Conservation (phyloP, 768 basidiomycete species). For the Chalciporus sphaerocephalus region DNA sequence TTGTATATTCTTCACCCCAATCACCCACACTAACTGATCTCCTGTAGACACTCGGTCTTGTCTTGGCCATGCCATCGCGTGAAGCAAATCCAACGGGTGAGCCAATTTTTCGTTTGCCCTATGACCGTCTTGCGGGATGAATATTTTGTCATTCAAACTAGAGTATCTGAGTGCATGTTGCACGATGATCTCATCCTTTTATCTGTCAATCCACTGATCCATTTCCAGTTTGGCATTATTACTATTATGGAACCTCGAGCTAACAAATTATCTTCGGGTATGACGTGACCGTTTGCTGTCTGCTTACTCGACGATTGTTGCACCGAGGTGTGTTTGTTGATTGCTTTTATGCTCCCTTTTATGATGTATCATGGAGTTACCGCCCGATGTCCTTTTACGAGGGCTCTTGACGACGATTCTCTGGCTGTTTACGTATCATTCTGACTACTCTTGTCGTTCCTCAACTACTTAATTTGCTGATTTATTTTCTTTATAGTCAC, state of each 20-base stretch:
- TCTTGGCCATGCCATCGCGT: background rate
- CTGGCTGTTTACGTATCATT: constrained; percentile 69
- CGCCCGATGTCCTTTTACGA: constrained; percentile 58
- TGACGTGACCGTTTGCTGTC: background rate
- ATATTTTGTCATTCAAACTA: constrained; percentile 73
- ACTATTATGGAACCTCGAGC: constrained; percentile 1
- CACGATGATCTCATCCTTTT: constrained; percentile 62
- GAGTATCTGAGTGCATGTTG: constrained; percentile 78
- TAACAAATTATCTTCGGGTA: constrained; percentile 3
- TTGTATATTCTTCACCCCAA: constrained; percentile 27
- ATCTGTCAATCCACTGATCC: constrained; percentile 65
- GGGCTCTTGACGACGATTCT: constrained; percentile 63
- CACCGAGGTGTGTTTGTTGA: constrained; percentile 4
- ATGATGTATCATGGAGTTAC: constrained; percentile 65
- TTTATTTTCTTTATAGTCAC: background rate
- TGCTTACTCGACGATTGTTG: background rate
- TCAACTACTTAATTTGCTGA: background rate
- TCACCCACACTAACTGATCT: constrained; percentile 7
- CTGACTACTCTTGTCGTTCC: constrained; percentile 39
- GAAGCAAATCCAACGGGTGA: background rate
- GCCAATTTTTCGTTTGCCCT: constrained; percentile 7
- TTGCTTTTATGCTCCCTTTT: background rate
- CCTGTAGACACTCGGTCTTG: background rate
- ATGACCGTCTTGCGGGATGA: constrained; percentile 44
- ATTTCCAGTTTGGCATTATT: background rate